Conservation (phyloP, 1,139 yeast species). For the Ashbya aceris region DNA sequence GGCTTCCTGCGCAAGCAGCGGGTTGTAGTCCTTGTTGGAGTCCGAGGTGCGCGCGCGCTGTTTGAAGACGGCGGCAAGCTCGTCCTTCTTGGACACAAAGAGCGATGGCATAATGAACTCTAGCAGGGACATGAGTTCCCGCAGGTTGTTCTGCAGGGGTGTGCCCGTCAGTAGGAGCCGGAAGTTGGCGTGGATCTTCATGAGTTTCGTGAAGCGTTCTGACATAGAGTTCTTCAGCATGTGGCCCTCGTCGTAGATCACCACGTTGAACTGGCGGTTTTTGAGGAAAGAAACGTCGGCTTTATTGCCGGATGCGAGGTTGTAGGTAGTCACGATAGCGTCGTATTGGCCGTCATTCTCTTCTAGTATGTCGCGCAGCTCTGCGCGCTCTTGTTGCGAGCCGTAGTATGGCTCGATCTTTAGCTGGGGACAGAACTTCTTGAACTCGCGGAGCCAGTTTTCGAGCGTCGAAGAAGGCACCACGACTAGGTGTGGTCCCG, state of each 20-base stretch:
- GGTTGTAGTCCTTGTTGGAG: slow-evolving; percentile 50
- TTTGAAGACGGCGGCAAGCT: slow-evolving; percentile 69
- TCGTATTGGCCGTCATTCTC: slow-evolving; percentile 58
- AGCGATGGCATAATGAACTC: slow-evolving; percentile 84
- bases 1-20: slow-evolving; percentile 82
- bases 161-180: slow-evolving; percentile 89
- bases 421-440: slow-evolving; percentile 74
- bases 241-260: slow-evolving; percentile 97
- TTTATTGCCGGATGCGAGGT: slow-evolving; percentile 79
- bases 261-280: slow-evolving; percentile 67
- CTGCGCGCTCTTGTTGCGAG: slow-evolving; percentile 72
- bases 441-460: slow-evolving; percentile 93
- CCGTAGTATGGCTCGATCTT: slow-evolving; percentile 93
- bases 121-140: slow-evolving; percentile 79
- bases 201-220: slow-evolving; percentile 77
- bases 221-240: slow-evolving; percentile 83
- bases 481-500: slow-evolving; percentile 74
- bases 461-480: slow-evolving; percentile 96
- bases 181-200: slow-evolving; percentile 73
- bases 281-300: slow-evolving; percentile 73
- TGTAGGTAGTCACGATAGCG: slow-evolving; percentile 89
- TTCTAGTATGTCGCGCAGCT: slow-evolving; percentile 58
- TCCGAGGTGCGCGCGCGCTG: slow-evolving; percentile 68
- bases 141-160: slow-evolving; percentile 85
- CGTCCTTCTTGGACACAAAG: slow-evolving; percentile 75